phyloP scores from a whole-genome alignment of 345 rosid species.

The Rhizophora mangle region DNA sequence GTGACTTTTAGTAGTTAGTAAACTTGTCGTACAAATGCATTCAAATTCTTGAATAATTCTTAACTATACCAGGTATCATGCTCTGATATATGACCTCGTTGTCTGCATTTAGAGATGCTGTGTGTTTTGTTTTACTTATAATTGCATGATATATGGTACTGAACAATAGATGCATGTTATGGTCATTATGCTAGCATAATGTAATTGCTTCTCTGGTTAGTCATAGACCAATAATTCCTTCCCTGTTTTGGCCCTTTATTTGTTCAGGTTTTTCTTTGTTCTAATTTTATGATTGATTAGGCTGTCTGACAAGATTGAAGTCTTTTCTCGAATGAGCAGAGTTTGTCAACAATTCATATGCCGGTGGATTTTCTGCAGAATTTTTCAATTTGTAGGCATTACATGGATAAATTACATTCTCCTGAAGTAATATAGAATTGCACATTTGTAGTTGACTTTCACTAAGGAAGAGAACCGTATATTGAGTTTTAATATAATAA shows the following conservation, averaged over 20 bases:
- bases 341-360: slow-evolving; percentile 42
- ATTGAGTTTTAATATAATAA: too few species aligned
- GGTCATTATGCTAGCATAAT: neutral
- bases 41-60: neutral
- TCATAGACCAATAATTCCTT: neutral
- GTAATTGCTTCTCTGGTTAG: neutral
- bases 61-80: neutral
- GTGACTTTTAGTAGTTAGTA: neutral
- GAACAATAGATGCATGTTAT: neutral
- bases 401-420: neutral
- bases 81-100: neutral
- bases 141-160: neutral
- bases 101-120: neutral
- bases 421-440: too few species aligned
- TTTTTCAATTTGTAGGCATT: neutral
- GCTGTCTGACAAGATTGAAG: slow-evolving; percentile 70
- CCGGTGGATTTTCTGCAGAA: slow-evolving; percentile 55
- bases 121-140: too few species aligned
- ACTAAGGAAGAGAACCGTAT: too few species aligned
- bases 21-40: neutral
- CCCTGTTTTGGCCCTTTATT: slow-evolving; percentile 7
- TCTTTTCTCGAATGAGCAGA: slow-evolving; percentile 81
- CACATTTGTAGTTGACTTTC: too few species aligned
- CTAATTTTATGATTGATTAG: slow-evolving; percentile 51
- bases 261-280: slow-evolving; percentile 42